Evolutionary conservation across 2,329 filamentous ascomycete genomes (phyloP), one percentile per base, ranked within the genome.

Genomic region (Sordariomycetes sp.): DNA sequence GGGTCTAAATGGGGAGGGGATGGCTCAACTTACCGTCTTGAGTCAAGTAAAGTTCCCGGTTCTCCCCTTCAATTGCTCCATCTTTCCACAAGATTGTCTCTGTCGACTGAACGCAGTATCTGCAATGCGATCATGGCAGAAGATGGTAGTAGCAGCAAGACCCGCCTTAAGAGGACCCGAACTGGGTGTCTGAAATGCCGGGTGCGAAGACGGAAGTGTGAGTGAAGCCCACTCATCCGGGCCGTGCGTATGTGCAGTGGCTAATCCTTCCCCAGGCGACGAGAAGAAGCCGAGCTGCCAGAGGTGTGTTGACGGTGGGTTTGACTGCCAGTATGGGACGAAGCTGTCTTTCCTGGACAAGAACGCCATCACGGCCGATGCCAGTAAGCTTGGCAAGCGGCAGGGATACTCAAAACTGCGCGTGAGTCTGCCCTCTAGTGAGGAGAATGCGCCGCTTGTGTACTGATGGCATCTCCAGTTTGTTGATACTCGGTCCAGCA

Each of bases 181-280:
- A 65, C 64, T 2, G 64, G 66, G 11, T 70, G 64, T 47, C 50
- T 66, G 41, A 64, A 63, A 35, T 70, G 66, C 51, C 61, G 66
- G 21, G 51, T 60, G 21, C 61, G 66, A 31, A 50, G 66, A 30
- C 57, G 65, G 21, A 70, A 70, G 51, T 70, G 66, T 66, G 47
- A 42, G 58, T 50, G 29, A 14, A 23, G 23, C 18, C 16, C n/a
- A n/a, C 10, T n/a, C 25, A 17, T 30, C 23, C 18, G 26, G 30
- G n/a, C 30, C 12, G 15, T 10, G 7, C 8, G 14, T 14, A 14
- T 9, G 15, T 10, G 17, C 8, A 9, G 20, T n/a, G 18, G 20
- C 20, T 32, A 6, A 11, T 8, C 18, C 14, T 33, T 15, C 19
- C 15, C 15, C 36, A 71, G 66, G 69, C 39, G 68, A 72, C 38